A percentile compares a stretch with the other conserved stretches of the same genome.
Evolutionary conservation across 2,329 filamentous ascomycete species (phyloP).

Genomic region (Hypoxylon sp.): DNA sequence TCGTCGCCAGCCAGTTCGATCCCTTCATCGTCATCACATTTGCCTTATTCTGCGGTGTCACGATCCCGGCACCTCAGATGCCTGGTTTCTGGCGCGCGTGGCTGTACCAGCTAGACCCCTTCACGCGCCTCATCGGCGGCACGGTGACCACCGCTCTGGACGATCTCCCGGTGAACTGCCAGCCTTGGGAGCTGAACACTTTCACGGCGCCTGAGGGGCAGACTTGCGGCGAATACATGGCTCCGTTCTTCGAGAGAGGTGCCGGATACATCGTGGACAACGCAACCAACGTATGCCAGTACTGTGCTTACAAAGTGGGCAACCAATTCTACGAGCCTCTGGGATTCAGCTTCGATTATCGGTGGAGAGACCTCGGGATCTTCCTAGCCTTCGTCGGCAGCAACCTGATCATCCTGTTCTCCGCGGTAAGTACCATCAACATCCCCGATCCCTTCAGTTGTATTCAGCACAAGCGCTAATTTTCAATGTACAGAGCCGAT

Average conservation of each 20-base stretch:
- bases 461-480: slow-evolving; percentile 36
- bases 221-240: slow-evolving; percentile 82
- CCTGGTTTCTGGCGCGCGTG: slow-evolving; percentile 82
- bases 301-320: slow-evolving; percentile 84
- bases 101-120: slow-evolving; percentile 86
- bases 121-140: slow-evolving; percentile 83
- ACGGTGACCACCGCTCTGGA: slow-evolving; percentile 85
- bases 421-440: slow-evolving; percentile 59
- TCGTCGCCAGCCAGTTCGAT: slow-evolving; percentile 83
- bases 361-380: slow-evolving; percentile 89
- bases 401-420: slow-evolving; percentile 74
- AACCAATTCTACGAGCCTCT: slow-evolving; percentile 83
- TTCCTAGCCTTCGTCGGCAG: slow-evolving; percentile 80
- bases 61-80: slow-evolving; percentile 82
- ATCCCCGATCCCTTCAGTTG: not conserved
- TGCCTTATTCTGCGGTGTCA: slow-evolving; percentile 88
- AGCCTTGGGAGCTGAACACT: slow-evolving; percentile 69
- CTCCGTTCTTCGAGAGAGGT: slow-evolving; percentile 74
- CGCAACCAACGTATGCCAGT: slow-evolving; percentile 75
- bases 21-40: slow-evolving; percentile 87
- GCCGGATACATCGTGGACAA: slow-evolving; percentile 80
- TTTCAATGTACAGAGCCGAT: slow-evolving; percentile 57
- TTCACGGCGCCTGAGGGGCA: slow-evolving; percentile 76
- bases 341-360: slow-evolving; percentile 72
- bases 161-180: slow-evolving; percentile 72